Evolutionary conservation across 2,329 filamentous ascomycete genomes (phyloP).

Genomic region (Torrubiella hemipterigena): DNA sequence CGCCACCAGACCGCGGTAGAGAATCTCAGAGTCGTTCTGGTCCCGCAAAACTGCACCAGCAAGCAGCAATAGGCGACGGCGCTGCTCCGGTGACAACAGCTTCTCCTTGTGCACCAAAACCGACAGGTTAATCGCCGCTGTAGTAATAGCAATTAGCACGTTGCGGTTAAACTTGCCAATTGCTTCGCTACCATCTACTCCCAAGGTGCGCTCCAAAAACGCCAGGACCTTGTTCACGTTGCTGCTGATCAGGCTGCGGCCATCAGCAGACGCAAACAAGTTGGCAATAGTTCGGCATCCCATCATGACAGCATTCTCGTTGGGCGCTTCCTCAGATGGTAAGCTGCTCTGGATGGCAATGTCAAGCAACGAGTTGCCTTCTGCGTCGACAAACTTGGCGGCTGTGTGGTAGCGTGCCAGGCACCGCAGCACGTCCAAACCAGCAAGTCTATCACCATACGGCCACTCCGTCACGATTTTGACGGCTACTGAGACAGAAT

Average conservation of each 20-base stretch:
- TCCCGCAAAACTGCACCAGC: conserved; percentile 50
- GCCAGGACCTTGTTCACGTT: conserved; percentile 44
- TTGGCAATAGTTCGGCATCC: conserved; percentile 72
- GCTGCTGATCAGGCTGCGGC: conserved; percentile 53
- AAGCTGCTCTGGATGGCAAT: conserved; percentile 27
- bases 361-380: conserved; percentile 48
- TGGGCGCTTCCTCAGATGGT: conserved; percentile 39
- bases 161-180: conserved; percentile 59
- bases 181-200: conserved; percentile 31
- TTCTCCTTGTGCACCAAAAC: conserved; percentile 50
- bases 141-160: conserved; percentile 69
- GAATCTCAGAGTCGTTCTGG: conserved; percentile 67
- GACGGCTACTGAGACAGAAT: conserved; percentile 51
- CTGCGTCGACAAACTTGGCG: conserved; percentile 45
- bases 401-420: conserved; percentile 56
- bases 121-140: conserved; percentile 73
- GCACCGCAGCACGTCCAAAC: conserved; percentile 78
- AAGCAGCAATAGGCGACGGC: conserved; percentile 41
- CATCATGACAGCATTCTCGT: conserved; percentile 80
- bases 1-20: conserved; percentile 73
- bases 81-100: conserved; percentile 19
- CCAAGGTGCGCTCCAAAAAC: conserved; percentile 51
- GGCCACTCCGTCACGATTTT: conserved; percentile 73
- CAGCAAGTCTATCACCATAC: conserved; percentile 66
- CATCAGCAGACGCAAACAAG: conserved; percentile 64